These are phyloP conservation scores for Cotoneaster glaucophyllus DNA, from an alignment of 306 rosid genomes.

Conservation along the genomic window DNA sequence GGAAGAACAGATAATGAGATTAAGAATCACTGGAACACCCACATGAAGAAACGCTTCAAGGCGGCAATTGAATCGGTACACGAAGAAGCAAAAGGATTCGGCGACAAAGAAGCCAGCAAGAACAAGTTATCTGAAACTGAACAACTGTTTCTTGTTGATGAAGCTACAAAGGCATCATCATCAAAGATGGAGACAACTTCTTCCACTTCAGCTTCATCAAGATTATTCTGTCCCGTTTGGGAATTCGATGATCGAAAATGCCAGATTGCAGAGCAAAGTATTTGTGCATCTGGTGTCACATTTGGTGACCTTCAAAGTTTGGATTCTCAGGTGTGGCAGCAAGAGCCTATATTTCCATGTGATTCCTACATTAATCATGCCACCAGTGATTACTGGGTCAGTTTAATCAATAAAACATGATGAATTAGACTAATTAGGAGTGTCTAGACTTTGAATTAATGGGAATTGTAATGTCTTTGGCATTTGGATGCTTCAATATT, in stretches of 20 bases:
- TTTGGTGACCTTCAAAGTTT: constrained; percentile 12
- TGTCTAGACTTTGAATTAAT: neutral
- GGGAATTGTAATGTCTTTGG: neutral
- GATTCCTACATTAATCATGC: neutral
- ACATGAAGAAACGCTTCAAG: constrained; percentile 24
- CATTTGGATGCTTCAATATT: neutral
- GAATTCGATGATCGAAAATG: neutral
- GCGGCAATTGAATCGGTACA: neutral
- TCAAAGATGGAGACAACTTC: neutral
- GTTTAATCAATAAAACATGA: neutral
- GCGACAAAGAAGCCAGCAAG: neutral
- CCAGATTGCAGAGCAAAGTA: neutral
- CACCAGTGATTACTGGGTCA: constrained; percentile 3
- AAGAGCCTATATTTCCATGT: constrained; percentile 10
- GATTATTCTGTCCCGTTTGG: neutral
- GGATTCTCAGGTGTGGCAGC: constrained; percentile 1
- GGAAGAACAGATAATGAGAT: constrained; percentile 41
- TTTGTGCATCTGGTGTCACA: constrained; percentile 1
- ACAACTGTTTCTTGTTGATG: neutral
- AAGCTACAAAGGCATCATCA: neutral
- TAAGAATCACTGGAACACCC: constrained; percentile 32
- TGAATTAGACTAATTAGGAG: neutral
- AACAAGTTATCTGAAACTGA: neutral
- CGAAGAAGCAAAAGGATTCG: neutral
- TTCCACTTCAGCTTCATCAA: neutral